Conservation (phyloP, 192 early-diverging fungal species). For the Coemansia sp. region DNA sequence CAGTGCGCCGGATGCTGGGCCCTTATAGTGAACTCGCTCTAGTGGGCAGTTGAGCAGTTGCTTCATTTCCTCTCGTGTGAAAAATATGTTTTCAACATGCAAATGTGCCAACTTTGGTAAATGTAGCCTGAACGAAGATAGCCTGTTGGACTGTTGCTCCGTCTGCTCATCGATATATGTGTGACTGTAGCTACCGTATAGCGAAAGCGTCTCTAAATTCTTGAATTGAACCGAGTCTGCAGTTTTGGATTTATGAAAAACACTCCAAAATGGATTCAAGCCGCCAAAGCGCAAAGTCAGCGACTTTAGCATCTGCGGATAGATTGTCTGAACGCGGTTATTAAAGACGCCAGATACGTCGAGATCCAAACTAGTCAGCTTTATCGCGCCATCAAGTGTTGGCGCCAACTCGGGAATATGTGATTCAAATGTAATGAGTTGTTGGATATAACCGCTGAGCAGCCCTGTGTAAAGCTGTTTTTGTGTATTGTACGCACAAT, state of each 20-base stretch:
- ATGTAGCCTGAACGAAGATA: background rate
- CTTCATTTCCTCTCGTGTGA: background rate
- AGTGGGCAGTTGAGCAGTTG: background rate
- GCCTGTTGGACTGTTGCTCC: background rate
- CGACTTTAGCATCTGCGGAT: slow-evolving; percentile 1
- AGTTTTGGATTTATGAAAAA: background rate
- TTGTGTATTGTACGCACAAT: background rate
- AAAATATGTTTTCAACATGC: background rate
- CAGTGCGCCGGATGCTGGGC: background rate
- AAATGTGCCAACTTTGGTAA: background rate
- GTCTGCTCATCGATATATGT: slow-evolving; percentile 1
- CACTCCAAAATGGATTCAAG: background rate
- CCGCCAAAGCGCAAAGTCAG: background rate
- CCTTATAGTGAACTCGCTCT: background rate
- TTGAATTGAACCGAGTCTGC: background rate
- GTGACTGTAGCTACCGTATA: background rate
- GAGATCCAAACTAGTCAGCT: slow-evolving; percentile 2
- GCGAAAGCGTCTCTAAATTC: background rate
- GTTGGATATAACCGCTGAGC: background rate
- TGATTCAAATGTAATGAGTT: background rate
- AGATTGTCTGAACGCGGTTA: background rate
- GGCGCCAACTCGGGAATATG: slow-evolving; percentile 2
- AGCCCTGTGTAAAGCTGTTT: slow-evolving; percentile 3
- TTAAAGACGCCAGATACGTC: background rate
- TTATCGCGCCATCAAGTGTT: background rate